Percentiles rank a stretch among this genome's conserved stretches.
phyloP scores from a whole-genome alignment of 2,329 filamentous ascomycete genomes.

The Calonectria fujianensis region DNA sequence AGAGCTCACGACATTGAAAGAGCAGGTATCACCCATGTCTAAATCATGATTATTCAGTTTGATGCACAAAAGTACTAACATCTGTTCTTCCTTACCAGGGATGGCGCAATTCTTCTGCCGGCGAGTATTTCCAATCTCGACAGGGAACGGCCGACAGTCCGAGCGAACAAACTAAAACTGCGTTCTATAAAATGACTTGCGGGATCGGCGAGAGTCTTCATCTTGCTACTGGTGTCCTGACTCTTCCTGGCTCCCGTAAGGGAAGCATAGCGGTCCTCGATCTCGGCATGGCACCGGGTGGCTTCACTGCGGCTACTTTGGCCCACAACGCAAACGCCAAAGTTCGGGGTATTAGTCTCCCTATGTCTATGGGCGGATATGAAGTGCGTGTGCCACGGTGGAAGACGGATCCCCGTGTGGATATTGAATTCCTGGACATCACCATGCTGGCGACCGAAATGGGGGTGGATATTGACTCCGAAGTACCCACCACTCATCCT shows the following conservation, averaged over 20 bases:
- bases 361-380: neutral
- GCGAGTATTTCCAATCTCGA: neutral
- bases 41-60: neutral
- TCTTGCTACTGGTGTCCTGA: neutral
- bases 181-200: slow-evolving; percentile 15
- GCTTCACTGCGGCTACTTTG: slow-evolving; percentile 16
- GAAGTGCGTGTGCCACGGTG: neutral
- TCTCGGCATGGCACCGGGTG: slow-evolving; percentile 14
- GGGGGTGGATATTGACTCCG: slow-evolving; percentile 9
- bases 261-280: neutral
- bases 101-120: neutral
- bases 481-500: neutral
- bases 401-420: neutral
- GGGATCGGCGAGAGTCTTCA: neutral
- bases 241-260: neutral
- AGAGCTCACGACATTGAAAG: neutral
- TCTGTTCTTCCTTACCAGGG: neutral
- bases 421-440: slow-evolving; percentile 23
- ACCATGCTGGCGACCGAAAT: slow-evolving; percentile 27
- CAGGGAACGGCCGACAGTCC: neutral
- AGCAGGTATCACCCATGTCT: neutral
- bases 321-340: neutral
- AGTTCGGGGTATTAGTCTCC: slow-evolving; percentile 9
- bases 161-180: neutral
- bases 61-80: neutral